Percentiles rank a stretch among this genome's conserved stretches.
phyloP scores from a whole-genome alignment of 768 basidiomycete genomes.

The Mrakia gelida region DNA sequence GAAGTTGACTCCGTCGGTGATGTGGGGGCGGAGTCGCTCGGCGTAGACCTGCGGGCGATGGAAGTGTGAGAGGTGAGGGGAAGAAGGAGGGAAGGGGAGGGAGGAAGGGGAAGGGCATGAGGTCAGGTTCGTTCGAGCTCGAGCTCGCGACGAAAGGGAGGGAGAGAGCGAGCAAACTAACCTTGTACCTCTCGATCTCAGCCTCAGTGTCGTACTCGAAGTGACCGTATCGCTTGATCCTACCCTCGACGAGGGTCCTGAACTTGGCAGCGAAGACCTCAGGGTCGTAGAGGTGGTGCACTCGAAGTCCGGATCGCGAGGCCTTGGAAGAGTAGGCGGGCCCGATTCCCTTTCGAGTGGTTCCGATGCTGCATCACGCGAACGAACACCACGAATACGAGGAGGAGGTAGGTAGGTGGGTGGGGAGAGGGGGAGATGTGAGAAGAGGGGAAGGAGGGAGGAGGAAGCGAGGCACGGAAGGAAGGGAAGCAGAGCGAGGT shows the following conservation, averaged over 20 bases:
- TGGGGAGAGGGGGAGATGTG: too few relatives aligned
- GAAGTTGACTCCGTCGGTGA: constrained; percentile 80
- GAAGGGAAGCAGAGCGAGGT: background rate
- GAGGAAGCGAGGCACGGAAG: background rate
- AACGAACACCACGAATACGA: background rate
- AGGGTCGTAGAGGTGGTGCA: constrained; percentile 89
- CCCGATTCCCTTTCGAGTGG: constrained; percentile 96
- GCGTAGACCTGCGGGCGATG: constrained; percentile 61
- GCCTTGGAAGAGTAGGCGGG: constrained; percentile 98
- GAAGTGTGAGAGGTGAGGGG: background rate
- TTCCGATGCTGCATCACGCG: constrained; percentile 74
- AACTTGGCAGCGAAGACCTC: constrained; percentile 84
- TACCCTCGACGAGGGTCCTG: constrained; percentile 88
- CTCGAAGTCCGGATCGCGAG: constrained; percentile 87
- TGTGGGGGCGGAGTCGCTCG: constrained; percentile 75
- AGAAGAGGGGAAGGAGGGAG: background rate
- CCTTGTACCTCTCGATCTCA: constrained; percentile 90
- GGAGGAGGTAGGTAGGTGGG: too few relatives aligned
- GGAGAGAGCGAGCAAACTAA: constrained; percentile 39
- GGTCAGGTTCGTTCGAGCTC: background rate
- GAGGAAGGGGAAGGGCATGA: too few relatives aligned
- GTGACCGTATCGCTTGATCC: constrained; percentile 95
- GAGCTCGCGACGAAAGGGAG: background rate
- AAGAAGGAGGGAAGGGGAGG: background rate
- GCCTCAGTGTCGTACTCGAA: constrained; percentile 99